phyloP scores from a whole-genome alignment of 2,329 filamentous ascomycete genomes.

The Magnaporthiopsis incrustans region DNA sequence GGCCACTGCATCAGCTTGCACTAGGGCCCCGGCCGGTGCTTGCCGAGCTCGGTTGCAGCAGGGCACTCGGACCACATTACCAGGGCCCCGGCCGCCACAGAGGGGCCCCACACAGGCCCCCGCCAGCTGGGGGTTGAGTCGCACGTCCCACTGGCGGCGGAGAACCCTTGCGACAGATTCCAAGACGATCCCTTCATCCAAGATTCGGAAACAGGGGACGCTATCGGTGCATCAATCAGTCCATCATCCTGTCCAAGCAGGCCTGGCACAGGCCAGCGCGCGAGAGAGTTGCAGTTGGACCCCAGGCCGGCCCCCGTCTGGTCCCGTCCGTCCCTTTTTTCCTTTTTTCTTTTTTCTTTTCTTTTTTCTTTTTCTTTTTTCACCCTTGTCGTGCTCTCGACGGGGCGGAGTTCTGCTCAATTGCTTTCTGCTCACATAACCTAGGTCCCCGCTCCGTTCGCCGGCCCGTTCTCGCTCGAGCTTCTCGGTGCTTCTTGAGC shows the following conservation, averaged over 20 bases:
- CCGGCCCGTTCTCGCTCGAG: not conserved
- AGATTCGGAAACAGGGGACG: constrained; percentile 3
- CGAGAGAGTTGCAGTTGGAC: too few relatives aligned
- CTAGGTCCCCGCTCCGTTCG: not conserved
- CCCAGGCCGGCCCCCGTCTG: not conserved
- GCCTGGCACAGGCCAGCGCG: not conserved
- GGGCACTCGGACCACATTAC: not conserved
- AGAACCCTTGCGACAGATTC: constrained; percentile 9
- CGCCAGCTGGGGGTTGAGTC: not conserved
- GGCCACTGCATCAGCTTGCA: not conserved
- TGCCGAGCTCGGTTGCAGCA: constrained; percentile 1
- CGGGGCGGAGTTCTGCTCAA: too few relatives aligned
- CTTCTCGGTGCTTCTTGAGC: not conserved
- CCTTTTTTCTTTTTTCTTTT: too few relatives aligned
- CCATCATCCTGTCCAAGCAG: not conserved
- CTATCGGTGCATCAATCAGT: not conserved
- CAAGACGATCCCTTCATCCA: constrained; percentile 7
- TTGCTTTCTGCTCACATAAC: not conserved
- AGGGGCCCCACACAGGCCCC: not conserved
- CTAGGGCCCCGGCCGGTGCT: constrained; percentile 1
- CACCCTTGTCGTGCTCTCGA: not conserved
- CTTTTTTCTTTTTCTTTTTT: too few relatives aligned
- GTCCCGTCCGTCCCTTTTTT: not conserved
- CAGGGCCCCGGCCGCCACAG: not conserved
- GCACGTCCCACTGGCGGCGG: constrained; percentile 3